Evolutionary conservation across 306 rosid species (phyloP).

Genomic region (Pyrus pyrifolia): DNA sequence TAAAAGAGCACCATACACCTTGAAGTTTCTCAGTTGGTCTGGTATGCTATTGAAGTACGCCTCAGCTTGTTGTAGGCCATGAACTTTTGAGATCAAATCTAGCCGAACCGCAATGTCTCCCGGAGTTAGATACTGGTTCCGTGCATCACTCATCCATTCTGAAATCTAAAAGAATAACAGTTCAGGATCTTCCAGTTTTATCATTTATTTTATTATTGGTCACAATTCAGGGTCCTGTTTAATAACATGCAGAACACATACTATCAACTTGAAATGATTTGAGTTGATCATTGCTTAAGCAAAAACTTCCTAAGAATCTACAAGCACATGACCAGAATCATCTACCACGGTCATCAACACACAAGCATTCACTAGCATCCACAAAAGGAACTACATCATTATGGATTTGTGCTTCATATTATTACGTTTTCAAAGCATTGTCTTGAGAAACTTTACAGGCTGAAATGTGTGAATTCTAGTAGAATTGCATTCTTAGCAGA

Average conservation of each 20-base stretch:
- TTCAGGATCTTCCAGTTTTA: background rate
- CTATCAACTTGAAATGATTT: background rate
- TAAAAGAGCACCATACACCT: slow-evolving; percentile 49
- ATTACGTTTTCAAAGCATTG: background rate
- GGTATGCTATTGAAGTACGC: slow-evolving; percentile 35
- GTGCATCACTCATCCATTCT: slow-evolving; percentile 17
- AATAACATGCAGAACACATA: background rate
- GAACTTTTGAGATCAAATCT: slow-evolving; percentile 53
- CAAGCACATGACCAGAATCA: background rate
- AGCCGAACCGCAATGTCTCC: slow-evolving; percentile 1
- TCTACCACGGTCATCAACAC: background rate
- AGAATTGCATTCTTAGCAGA: background rate
- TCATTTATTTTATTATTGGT: background rate
- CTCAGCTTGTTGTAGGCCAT: slow-evolving; percentile 56
- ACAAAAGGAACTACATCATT: background rate
- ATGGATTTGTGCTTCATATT: background rate
- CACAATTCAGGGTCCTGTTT: background rate
- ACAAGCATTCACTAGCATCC: background rate
- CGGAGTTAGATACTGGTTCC: background rate
- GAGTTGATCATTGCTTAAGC: background rate
- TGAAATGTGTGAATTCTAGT: background rate
- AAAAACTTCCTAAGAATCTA: background rate
- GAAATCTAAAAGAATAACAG: slow-evolving; percentile 35
- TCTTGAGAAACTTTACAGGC: background rate
- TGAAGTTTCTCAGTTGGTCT: slow-evolving; percentile 25